Conservation (phyloP, 192 early-diverging fungal genomes). For the Gaertneriomyces semiglobifer region DNA sequence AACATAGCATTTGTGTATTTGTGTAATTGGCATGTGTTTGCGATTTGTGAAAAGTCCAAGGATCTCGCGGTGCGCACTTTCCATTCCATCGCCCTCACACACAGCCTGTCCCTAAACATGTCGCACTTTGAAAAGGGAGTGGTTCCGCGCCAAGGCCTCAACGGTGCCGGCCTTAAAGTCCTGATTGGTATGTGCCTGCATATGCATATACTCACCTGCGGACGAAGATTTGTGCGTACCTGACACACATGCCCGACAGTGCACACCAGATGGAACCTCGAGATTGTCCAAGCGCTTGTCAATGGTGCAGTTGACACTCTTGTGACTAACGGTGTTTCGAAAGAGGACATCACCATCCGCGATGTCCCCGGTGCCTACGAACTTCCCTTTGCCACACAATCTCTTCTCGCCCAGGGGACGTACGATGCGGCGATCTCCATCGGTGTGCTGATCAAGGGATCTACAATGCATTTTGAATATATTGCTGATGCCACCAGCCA, state of each 20-base stretch:
- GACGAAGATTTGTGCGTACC: background rate
- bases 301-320: constrained; percentile 67
- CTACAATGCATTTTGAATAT: constrained; percentile 99
- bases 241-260: constrained; percentile 41
- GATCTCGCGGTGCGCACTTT: no score
- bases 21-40: no score
- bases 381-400: constrained; percentile 83
- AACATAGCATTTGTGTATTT: no score
- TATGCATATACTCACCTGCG: background rate
- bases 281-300: constrained; percentile 82
- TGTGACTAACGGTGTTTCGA: constrained; percentile 58
- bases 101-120: background rate
- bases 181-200: constrained; percentile 22
- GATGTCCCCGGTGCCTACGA: constrained; percentile 92
- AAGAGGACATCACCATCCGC: constrained; percentile 70
- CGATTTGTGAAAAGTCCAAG: no score
- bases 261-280: constrained; percentile 91
- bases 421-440: constrained; percentile 92
- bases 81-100: no score
- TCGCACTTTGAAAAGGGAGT: constrained; percentile 34
- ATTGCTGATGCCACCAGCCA: constrained; percentile 92
- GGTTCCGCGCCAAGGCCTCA: background rate
- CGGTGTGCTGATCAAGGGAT: constrained; percentile 98
- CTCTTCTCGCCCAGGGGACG: constrained; percentile 60
- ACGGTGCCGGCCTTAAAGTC: constrained; percentile 28